Evolutionary conservation across 2,329 filamentous ascomycete genomes (phyloP), one percentile per base, ranked within the genome.

Genomic region (Geosmithia putterillii): DNA sequence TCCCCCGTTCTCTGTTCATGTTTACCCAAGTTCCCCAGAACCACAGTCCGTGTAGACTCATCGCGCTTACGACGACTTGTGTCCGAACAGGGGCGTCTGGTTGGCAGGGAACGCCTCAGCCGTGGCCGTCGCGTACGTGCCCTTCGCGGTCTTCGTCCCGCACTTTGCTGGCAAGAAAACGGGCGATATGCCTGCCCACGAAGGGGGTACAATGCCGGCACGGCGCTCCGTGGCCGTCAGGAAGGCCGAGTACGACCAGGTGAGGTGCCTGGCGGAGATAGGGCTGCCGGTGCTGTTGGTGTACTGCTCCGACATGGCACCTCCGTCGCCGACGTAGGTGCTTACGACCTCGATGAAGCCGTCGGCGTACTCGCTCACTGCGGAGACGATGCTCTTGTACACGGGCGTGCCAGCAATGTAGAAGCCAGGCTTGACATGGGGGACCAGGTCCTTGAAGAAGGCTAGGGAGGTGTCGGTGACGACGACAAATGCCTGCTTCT

Each of bases 161-260:
- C 78, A 81, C 1, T 58, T 55, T 2, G 60, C 50, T 1, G 78
- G 75, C 0, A 79, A 59, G 0, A 64, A 63, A 45, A 65, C 68
- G 3, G 65, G 66, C 6, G 63, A 53, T 38, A 59, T 48, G 22
- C 61, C 67, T 3, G 67, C 66, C 79, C 79, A 83, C 7, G 74
- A 70, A 1, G 68, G 63, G 1, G 79, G 77, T 8, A 79, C 59
- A 12, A 71, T 53, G 18, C 69, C 70, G 40, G 69, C 68, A 40
- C 79, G 72, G 35, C 79, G 73, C 35, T 69, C 69, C 19, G 66
- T 62, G n/a, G 74, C 73, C 0, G 80, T 81, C 40, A 86, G 63
- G 58, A 86, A 81, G 0, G 81, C 70, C 2, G 81, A 79, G 50
- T 85, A 86, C 0, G 80, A 84, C 81, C 81, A 86, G 3, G 81